Percentiles rank a stretch among this genome's conserved stretches.
These are phyloP conservation scores for Scedosporium aurantiacum DNA, from an alignment of 2,329 filamentous ascomycete genomes.

Conservation along the genomic window DNA sequence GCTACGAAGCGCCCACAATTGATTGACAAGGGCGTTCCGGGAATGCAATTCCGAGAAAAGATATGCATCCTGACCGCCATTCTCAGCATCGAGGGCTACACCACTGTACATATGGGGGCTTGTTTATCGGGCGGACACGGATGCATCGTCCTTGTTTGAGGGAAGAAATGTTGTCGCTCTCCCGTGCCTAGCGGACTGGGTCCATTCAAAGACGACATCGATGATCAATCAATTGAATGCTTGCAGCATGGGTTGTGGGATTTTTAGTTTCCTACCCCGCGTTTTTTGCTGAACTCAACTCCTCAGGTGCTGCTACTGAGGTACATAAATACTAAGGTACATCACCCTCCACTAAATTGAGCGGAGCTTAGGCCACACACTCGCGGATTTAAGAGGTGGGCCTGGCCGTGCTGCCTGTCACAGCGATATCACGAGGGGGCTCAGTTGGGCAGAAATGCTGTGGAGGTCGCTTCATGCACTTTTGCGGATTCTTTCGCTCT, in stretches of 20 bases:
- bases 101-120: background rate
- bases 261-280: background rate
- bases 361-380: background rate
- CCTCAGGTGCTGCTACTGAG: no score
- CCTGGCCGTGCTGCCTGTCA: background rate
- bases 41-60: background rate
- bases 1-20: no score
- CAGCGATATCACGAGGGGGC: background rate
- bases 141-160: background rate
- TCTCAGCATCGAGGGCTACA: background rate
- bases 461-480: no score
- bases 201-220: background rate
- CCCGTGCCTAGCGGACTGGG: background rate
- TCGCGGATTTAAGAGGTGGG: background rate
- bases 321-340: no score
- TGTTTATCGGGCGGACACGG: background rate
- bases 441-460: background rate
- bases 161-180: no score
- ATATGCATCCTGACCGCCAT: background rate
- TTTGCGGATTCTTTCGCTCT: no score
- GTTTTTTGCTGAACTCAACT: background rate
- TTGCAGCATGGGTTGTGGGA: background rate
- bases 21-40: no score
- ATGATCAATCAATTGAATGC: no score
- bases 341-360: background rate